Conservation (phyloP, 2,329 filamentous ascomycete species). For the Nigrospora osmanthi region DNA sequence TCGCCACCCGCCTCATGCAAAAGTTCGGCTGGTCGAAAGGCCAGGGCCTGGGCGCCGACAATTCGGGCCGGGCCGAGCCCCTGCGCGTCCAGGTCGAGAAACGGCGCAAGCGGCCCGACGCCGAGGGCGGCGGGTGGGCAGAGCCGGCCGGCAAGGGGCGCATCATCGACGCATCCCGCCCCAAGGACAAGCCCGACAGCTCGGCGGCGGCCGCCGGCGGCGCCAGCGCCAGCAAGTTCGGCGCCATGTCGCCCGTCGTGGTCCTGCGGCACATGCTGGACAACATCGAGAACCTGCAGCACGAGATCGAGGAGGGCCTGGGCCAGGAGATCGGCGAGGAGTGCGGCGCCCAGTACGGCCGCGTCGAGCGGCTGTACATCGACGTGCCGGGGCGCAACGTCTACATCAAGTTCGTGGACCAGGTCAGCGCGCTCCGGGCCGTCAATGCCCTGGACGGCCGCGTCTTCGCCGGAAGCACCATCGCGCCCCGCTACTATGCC, state of each 20-base stretch:
- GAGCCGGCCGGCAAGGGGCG: slow-evolving; percentile 63
- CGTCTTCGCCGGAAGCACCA: slow-evolving; percentile 80
- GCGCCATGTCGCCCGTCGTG: slow-evolving; percentile 73
- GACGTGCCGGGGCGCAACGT: slow-evolving; percentile 60
- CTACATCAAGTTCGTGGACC: slow-evolving; percentile 88
- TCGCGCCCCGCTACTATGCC: slow-evolving; percentile 77
- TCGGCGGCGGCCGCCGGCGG: slow-evolving; percentile 11
- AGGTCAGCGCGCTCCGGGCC: slow-evolving; percentile 76
- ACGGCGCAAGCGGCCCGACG: slow-evolving; percentile 68
- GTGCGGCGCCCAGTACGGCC: slow-evolving; percentile 82
- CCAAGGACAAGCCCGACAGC: slow-evolving; percentile 6
- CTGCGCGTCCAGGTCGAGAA: slow-evolving; percentile 81
- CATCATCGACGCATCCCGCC: slow-evolving; percentile 60
- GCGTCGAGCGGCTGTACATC: slow-evolving; percentile 73
- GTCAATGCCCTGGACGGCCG: slow-evolving; percentile 85
- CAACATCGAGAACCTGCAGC: slow-evolving; percentile 65
- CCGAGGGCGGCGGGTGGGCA: slow-evolving; percentile 71
- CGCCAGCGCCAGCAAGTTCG: slow-evolving; percentile 45
- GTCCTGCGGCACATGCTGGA: slow-evolving; percentile 80
- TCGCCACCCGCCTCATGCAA: slow-evolving; percentile 80
- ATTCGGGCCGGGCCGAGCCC: slow-evolving; percentile 76
- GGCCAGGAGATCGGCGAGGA: slow-evolving; percentile 95
- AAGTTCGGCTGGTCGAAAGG: slow-evolving; percentile 94
- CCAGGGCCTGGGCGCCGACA: slow-evolving; percentile 74
- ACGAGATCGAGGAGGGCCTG: slow-evolving; percentile 68